Conservation (phyloP, 495 filamentous ascomycete genomes). For the Aspergillus hancockii region DNA sequence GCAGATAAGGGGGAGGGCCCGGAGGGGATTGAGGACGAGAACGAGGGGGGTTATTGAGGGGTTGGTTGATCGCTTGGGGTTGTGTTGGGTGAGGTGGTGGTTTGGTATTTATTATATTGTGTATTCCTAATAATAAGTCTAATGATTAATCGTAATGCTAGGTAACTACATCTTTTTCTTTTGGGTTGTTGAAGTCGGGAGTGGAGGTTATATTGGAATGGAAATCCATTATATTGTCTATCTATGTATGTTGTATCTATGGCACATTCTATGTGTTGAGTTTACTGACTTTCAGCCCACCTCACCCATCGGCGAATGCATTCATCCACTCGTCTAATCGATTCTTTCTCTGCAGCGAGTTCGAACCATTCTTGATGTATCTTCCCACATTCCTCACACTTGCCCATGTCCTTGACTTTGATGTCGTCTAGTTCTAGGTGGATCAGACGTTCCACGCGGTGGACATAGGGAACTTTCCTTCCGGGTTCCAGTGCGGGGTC, state of each 20-base stretch:
- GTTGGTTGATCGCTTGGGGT: not conserved
- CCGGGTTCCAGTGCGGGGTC: slow-evolving; percentile 32
- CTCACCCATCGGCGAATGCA: slow-evolving; percentile 82
- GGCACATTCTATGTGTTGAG: not conserved
- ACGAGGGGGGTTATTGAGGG: not conserved
- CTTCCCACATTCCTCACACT: slow-evolving; percentile 78
- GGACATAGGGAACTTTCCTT: slow-evolving; percentile 80
- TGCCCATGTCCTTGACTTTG: slow-evolving; percentile 65
- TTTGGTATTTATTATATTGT: not conserved
- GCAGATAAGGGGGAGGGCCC: slow-evolving; percentile 43
- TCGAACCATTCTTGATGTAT: slow-evolving; percentile 97
- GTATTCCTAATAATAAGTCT: not conserved
- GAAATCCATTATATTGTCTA: not conserved
- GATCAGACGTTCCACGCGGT: slow-evolving; percentile 88
- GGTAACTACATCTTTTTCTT: too few species aligned
- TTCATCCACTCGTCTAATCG: slow-evolving; percentile 76
- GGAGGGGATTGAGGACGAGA: not conserved
- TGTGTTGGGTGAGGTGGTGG: not conserved
- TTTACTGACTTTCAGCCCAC: slow-evolving; percentile 61
- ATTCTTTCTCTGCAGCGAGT: slow-evolving; percentile 71
- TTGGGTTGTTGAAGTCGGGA: too few species aligned
- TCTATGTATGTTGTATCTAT: not conserved
- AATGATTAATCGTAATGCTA: not conserved
- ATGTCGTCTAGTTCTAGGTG: slow-evolving; percentile 81
- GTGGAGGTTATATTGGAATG: not conserved